Evolutionary conservation across 352 stramenopile species (phyloP).

Genomic region (Pythium dissimile): DNA sequence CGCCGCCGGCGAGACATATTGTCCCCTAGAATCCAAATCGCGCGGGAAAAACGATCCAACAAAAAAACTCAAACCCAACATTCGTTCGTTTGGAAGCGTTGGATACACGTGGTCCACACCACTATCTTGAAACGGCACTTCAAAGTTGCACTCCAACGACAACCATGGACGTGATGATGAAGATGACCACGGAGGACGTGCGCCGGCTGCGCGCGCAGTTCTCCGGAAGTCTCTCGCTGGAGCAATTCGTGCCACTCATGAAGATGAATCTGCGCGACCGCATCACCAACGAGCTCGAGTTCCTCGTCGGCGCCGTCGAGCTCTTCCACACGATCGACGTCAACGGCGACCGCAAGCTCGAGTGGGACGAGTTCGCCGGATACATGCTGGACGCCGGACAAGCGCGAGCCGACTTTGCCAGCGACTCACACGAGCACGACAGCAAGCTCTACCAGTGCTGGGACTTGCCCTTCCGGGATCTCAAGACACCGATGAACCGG

Average conservation of each 20-base stretch:
- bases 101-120: slow-evolving; percentile 11
- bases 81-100: slow-evolving; percentile 9
- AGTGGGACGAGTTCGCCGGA: slow-evolving; percentile 89
- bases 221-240: slow-evolving; percentile 39
- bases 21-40: too few species aligned
- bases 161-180: slow-evolving; percentile 85
- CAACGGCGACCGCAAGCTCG: slow-evolving; percentile 80
- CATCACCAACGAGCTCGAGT: slow-evolving; percentile 53
- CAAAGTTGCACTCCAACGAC: neutral
- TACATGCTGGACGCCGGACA: slow-evolving; percentile 83
- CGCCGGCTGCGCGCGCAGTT: slow-evolving; percentile 56
- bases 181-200: slow-evolving; percentile 78
- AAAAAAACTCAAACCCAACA: too few species aligned
- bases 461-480: slow-evolving; percentile 30
- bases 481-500: slow-evolving; percentile 46
- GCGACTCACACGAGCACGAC: neutral
- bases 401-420: slow-evolving; percentile 43
- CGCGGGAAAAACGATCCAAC: neutral
- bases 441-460: slow-evolving; percentile 40
- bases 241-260: slow-evolving; percentile 71
- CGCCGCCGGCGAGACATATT: slow-evolving; percentile 21
- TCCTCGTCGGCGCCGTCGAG: slow-evolving; percentile 82
- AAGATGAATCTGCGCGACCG: slow-evolving; percentile 64
- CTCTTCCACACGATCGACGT: slow-evolving; percentile 91
- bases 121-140: slow-evolving; percentile 19